These are phyloP conservation scores for Clonostachys solani DNA, from an alignment of 2,329 filamentous ascomycete genomes.

Conservation along the genomic window DNA sequence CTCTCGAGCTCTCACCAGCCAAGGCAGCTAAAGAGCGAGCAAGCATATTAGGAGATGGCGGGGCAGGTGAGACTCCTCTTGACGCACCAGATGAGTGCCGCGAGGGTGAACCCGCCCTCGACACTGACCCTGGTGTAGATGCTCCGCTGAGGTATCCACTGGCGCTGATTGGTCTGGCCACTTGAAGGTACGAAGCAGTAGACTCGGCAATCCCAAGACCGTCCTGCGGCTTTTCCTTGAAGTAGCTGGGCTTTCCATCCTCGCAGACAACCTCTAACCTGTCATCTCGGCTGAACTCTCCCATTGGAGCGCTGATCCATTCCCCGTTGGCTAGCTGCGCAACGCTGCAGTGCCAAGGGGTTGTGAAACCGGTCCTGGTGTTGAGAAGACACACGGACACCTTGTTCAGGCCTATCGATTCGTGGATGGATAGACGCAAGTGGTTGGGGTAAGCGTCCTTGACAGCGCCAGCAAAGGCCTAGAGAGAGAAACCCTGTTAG, in stretches of 20 bases:
- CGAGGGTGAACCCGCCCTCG: too few relatives aligned
- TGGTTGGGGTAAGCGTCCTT: slow-evolving; percentile 15
- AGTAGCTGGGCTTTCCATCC: slow-evolving; percentile 9
- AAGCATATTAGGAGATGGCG: too few relatives aligned
- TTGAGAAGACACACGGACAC: slow-evolving; percentile 19
- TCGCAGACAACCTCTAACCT: slow-evolving; percentile 13
- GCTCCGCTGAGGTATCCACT: too few relatives aligned
- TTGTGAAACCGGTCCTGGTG: slow-evolving; percentile 20
- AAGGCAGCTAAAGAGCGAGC: too few relatives aligned
- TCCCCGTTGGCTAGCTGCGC: slow-evolving; percentile 12
- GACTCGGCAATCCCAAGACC: not conserved
- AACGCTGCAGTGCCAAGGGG: slow-evolving; percentile 22
- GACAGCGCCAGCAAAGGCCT: slow-evolving; percentile 17
- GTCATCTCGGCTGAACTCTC: slow-evolving; percentile 13
- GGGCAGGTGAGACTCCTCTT: too few relatives aligned
- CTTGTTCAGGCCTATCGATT: slow-evolving; percentile 16
- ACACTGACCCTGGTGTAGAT: too few relatives aligned
- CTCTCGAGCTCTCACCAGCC: too few relatives aligned
- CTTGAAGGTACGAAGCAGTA: not conserved
- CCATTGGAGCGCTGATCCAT: slow-evolving; percentile 16
- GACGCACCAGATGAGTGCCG: too few relatives aligned
- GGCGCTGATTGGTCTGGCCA: slow-evolving; percentile 3
- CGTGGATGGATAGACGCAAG: slow-evolving; percentile 20
- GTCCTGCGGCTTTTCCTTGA: slow-evolving; percentile 2
- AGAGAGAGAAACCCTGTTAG: too few relatives aligned